Evolutionary conservation across 352 stramenopile species (phyloP).

Genomic region (Phytophthora cactorum): DNA sequence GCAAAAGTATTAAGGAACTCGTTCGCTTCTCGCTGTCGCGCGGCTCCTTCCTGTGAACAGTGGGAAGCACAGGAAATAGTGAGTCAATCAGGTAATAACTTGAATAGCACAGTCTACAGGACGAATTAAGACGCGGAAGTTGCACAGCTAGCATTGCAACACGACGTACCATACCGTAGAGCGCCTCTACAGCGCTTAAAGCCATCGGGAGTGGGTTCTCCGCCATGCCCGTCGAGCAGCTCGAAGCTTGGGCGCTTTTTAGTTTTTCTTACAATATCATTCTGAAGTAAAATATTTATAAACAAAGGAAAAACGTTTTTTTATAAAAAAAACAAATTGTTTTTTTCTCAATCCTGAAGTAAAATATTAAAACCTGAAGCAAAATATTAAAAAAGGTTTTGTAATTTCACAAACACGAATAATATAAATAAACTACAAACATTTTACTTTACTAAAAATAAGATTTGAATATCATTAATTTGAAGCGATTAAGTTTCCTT

Average conservation of each 20-base stretch:
- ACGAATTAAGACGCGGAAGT: not conserved
- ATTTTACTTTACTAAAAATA: no score
- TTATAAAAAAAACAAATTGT: no score
- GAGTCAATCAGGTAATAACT: slow-evolving; percentile 4
- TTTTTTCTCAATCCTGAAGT: no score
- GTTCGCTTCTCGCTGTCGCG: slow-evolving; percentile 71
- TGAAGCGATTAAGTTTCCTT: no score
- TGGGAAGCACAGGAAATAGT: not conserved
- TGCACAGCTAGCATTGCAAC: slow-evolving; percentile 2
- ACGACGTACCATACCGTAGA: slow-evolving; percentile 66
- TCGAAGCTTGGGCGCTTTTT: not conserved
- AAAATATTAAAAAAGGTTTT: no score
- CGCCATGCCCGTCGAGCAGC: slow-evolving; percentile 23
- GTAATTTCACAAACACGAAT: no score
- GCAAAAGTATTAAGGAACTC: slow-evolving; percentile 69
- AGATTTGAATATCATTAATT: no score
- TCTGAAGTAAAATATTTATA: no score
- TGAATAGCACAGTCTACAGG: not conserved
- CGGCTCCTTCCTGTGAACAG: slow-evolving; percentile 52
- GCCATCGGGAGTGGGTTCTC: slow-evolving; percentile 49
- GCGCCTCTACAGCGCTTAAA: slow-evolving; percentile 58
- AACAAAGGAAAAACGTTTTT: no score
- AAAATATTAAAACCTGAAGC: no score
- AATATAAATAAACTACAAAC: no score
- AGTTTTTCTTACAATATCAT: no score